These are phyloP conservation scores for Silene coronaria DNA, from an alignment of 179 eudicot genomes.

Conservation along the genomic window DNA sequence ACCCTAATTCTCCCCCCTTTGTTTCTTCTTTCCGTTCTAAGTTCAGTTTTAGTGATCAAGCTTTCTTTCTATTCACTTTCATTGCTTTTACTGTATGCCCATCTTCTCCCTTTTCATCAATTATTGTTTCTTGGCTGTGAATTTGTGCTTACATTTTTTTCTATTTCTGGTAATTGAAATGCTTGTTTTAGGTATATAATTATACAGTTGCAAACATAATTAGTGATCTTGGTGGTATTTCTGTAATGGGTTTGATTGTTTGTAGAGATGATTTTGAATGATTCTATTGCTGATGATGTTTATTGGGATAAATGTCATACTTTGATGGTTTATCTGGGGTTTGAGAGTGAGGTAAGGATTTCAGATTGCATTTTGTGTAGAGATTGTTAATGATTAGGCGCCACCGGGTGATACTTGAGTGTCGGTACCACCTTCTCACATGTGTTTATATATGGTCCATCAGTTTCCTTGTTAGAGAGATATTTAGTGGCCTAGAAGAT, in stretches of 20 bases:
- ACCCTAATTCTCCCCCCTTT: constrained; percentile 6
- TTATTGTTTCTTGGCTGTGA: not conserved
- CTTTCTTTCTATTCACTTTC: constrained; percentile 64
- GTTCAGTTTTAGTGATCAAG: constrained; percentile 23
- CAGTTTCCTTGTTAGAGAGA: no score
- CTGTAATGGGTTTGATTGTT: not conserved
- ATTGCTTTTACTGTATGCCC: constrained; percentile 63
- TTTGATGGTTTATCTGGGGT: no score
- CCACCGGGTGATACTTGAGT: no score
- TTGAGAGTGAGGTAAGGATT: no score
- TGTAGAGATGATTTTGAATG: not conserved
- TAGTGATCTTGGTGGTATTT: not conserved
- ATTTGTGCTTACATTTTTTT: not conserved
- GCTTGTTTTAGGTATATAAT: not conserved
- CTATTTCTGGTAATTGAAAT: no score
- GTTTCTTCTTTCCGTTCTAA: not conserved
- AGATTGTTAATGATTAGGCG: no score
- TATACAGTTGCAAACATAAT: not conserved
- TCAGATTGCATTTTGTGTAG: no score
- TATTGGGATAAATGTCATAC: not conserved
- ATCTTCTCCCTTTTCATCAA: not conserved
- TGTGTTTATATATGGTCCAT: no score
- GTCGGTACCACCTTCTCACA: no score
- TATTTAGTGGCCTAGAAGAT: no score
- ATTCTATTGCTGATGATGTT: not conserved